Percentiles rank a stretch among this genome's conserved stretches.
Conservation (phyloP, 1,284 basidiomycete genomes). For the Tylopilus orsonianus region DNA sequence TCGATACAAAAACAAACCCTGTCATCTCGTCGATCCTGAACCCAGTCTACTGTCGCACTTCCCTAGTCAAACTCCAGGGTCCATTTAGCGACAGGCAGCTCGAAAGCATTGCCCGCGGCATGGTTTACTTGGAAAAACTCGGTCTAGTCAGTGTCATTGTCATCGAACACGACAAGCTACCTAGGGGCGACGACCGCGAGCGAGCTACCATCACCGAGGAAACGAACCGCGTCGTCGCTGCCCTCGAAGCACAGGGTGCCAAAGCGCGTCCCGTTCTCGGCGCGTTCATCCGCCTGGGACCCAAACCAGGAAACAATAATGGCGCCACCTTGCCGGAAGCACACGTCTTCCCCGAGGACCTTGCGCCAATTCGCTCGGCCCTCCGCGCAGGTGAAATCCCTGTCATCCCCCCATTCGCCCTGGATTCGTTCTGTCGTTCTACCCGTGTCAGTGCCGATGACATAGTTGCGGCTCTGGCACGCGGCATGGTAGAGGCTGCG, state of each 20-base stretch:
- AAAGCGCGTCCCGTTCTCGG: constrained; percentile 86
- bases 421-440: constrained; percentile 88
- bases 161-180: constrained; percentile 84
- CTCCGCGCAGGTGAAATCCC: constrained; percentile 93
- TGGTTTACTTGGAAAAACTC: constrained; percentile 94
- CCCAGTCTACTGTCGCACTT: constrained; percentile 80
- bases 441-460: constrained; percentile 89
- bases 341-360: constrained; percentile 72
- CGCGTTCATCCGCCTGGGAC: constrained; percentile 82
- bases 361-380: constrained; percentile 83
- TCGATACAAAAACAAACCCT: constrained; percentile 38
- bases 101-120: constrained; percentile 89
- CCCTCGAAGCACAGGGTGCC: constrained; percentile 83
- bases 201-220: constrained; percentile 64
- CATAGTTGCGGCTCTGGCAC: constrained; percentile 84
- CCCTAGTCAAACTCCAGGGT: constrained; percentile 96
- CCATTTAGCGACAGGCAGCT: constrained; percentile 96
- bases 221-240: constrained; percentile 81
- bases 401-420: constrained; percentile 90
- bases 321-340: constrained; percentile 60
- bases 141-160: constrained; percentile 95
- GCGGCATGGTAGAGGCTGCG: constrained; percentile 79
- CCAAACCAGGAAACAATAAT: constrained; percentile 58
- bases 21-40: constrained; percentile 83
- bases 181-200: constrained; percentile 65